Percentiles rank a stretch among this genome's conserved stretches.
These are phyloP conservation scores for Aspergillus fumigatiaffinis DNA, from an alignment of 2,329 filamentous ascomycete genomes.

Conservation along the genomic window DNA sequence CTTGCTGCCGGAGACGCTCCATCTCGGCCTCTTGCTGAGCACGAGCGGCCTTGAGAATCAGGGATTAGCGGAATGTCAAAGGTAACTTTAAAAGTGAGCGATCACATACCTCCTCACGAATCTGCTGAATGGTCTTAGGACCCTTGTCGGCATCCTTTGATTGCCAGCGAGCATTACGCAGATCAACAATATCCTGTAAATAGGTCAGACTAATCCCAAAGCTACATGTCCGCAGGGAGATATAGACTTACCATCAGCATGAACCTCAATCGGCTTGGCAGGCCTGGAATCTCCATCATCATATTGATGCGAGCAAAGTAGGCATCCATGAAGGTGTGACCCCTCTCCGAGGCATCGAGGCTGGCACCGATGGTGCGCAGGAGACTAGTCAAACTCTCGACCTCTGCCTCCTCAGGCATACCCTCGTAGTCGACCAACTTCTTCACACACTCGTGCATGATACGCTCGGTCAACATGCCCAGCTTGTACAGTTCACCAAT, in stretches of 20 bases:
- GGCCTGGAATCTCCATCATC: conserved; percentile 73
- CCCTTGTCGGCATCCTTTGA: conserved; percentile 91
- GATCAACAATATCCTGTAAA: conserved; percentile 70
- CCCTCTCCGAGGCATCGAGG: conserved; percentile 79
- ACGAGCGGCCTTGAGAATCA: conserved; percentile 54
- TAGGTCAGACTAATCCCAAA: conserved; percentile 7
- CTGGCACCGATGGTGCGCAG: conserved; percentile 86
- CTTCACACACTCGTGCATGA: conserved; percentile 99
- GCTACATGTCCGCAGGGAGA: not conserved
- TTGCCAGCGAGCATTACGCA: conserved; percentile 72
- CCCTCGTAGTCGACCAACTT: conserved; percentile 95
- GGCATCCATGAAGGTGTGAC: conserved; percentile 78
- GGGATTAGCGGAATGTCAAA: conserved; percentile 5
- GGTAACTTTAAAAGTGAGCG: conserved; percentile 2
- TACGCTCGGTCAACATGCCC: conserved; percentile 95
- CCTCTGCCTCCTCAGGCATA: conserved; percentile 88
- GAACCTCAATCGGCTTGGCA: conserved; percentile 86
- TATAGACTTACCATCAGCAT: conserved; percentile 70
- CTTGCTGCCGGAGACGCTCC: conserved; percentile 51
- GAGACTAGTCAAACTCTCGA: conserved; percentile 92
- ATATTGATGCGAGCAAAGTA: conserved; percentile 88
- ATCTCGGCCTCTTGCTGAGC: conserved; percentile 77
- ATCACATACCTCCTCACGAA: conserved; percentile 68
- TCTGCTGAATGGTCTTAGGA: conserved; percentile 92
- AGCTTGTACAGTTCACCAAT: conserved; percentile 99